These are phyloP conservation scores for Zizania palustris DNA, from an alignment of 202 grass and related monocot species.

Conservation along the genomic window DNA sequence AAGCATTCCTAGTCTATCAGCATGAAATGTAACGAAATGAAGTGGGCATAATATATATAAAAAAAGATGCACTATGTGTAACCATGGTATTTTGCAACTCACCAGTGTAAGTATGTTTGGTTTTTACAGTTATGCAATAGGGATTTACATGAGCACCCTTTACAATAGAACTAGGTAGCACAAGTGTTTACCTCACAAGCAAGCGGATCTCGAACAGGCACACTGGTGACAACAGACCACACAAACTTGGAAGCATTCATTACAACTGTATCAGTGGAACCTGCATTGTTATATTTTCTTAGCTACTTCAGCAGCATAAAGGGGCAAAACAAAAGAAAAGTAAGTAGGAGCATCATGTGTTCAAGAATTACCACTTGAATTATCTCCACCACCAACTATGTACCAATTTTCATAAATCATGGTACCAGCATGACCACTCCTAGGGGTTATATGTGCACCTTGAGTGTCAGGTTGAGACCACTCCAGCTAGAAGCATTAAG, in stretches of 20 bases:
- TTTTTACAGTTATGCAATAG: conserved; percentile 22
- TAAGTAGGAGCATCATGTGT: conserved; percentile 17
- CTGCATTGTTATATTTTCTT: conserved; percentile 51
- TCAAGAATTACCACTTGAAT: conserved; percentile 73
- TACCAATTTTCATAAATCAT: conserved; percentile 85
- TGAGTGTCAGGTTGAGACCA: conserved; percentile 96
- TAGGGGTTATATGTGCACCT: conserved; percentile 78
- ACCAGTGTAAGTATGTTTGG: neutral
- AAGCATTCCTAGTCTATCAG: conserved; percentile 13
- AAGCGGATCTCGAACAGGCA: conserved; percentile 72
- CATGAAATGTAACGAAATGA: conserved; percentile 19
- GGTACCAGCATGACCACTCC: conserved; percentile 93
- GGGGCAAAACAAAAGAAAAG: neutral
- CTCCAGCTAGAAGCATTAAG: conserved; percentile 68
- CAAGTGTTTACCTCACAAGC: conserved; percentile 76
- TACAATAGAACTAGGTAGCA: conserved; percentile 25
- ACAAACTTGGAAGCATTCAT: conserved; percentile 88
- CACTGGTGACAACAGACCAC: conserved; percentile 76
- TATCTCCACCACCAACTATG: conserved; percentile 99
- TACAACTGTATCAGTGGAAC: conserved; percentile 77
- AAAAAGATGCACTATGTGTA: conserved; percentile 10
- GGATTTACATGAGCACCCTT: conserved; percentile 3
- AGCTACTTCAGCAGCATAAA: conserved; percentile 5
- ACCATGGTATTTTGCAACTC: conserved; percentile 2
- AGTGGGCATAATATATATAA: conserved; percentile 16